phyloP scores from a whole-genome alignment of 2,329 filamentous ascomycete genomes.

The Cercospora berteroae region DNA sequence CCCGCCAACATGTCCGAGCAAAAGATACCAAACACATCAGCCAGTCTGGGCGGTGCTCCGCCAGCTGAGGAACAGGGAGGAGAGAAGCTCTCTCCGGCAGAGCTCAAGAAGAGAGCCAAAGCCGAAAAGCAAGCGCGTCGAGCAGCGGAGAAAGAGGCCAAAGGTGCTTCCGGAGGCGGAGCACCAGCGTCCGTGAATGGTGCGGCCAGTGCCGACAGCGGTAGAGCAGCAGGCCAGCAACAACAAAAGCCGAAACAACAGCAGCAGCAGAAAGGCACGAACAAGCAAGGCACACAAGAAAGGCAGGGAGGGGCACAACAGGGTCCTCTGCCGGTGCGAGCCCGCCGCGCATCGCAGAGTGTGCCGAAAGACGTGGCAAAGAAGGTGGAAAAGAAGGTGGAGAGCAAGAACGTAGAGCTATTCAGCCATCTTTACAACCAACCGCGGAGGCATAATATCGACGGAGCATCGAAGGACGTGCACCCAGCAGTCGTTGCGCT shows the following conservation, averaged over 20 bases:
- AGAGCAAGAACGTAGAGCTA: slow-evolving; percentile 65
- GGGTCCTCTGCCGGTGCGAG: slow-evolving; percentile 34
- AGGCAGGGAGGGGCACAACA: slow-evolving; percentile 27
- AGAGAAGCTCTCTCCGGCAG: slow-evolving; percentile 66
- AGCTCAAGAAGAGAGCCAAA: slow-evolving; percentile 84
- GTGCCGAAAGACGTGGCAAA: slow-evolving; percentile 43
- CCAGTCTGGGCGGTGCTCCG: slow-evolving; percentile 14
- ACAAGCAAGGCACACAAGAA: slow-evolving; percentile 36
- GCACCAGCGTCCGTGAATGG: slow-evolving; percentile 14
- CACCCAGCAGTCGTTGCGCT: slow-evolving; percentile 82
- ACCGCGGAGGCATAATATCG: slow-evolving; percentile 64
- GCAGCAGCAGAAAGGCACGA: slow-evolving; percentile 34
- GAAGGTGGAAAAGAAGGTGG: slow-evolving; percentile 52
- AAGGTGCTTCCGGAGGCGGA: slow-evolving; percentile 18
- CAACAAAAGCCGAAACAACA: slow-evolving; percentile 25
- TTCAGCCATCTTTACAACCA: slow-evolving; percentile 70
- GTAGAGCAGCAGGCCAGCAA: slow-evolving; percentile 14
- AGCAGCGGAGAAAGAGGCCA: slow-evolving; percentile 48
- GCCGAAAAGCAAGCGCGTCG: slow-evolving; percentile 87
- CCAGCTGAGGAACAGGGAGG: slow-evolving; percentile 25
- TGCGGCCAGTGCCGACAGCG: slow-evolving; percentile 20
- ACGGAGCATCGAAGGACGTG: slow-evolving; percentile 66
- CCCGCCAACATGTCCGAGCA: slow-evolving; percentile 22
- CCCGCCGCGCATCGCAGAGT: slow-evolving; percentile 24
- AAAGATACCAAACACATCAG: slow-evolving; percentile 14